These are phyloP conservation scores for Lipomyces starkeyi DNA, from an alignment of 805 yeast species.

Conservation along the genomic window DNA sequence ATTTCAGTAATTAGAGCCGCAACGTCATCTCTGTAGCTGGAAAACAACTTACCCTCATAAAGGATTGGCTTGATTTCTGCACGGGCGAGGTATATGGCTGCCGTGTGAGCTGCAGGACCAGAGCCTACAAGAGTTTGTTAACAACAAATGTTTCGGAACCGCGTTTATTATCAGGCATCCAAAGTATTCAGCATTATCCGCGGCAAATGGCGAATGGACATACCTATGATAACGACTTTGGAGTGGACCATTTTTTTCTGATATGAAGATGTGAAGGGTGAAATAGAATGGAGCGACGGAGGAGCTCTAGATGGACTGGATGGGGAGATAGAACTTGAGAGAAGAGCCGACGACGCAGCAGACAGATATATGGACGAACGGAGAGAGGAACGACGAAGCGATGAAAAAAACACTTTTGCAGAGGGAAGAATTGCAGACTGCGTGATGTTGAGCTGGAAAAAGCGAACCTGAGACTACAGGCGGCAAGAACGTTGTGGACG, in stretches of 20 bases:
- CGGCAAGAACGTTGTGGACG: not conserved
- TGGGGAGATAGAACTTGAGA: not conserved
- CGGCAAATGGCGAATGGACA: not conserved
- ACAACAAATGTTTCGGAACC: not conserved
- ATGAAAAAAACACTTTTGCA: conserved; percentile 8
- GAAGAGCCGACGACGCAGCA: conserved; percentile 9
- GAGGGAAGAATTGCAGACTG: not conserved
- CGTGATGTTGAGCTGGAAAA: not conserved
- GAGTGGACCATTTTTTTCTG: conserved; percentile 54
- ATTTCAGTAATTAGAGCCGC: not conserved
- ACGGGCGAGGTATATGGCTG: conserved; percentile 94
- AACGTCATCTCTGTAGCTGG: not conserved
- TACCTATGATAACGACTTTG: conserved; percentile 73
- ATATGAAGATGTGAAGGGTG: not conserved
- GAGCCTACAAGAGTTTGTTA: conserved; percentile 59
- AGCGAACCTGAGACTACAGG: not conserved
- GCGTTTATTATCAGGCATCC: not conserved
- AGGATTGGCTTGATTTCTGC: conserved; percentile 94
- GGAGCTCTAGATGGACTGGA: not conserved
- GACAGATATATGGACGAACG: conserved; percentile 7
- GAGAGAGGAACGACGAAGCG: conserved; percentile 10
- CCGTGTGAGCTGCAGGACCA: conserved; percentile 99
- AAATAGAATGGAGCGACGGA: not conserved
- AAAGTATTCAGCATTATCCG: not conserved
- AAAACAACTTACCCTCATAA: conserved; percentile 81